Base-by-base conservation (phyloP, 192 early-diverging fungal genomes). In the Spizellomyces punctatus region DNA sequence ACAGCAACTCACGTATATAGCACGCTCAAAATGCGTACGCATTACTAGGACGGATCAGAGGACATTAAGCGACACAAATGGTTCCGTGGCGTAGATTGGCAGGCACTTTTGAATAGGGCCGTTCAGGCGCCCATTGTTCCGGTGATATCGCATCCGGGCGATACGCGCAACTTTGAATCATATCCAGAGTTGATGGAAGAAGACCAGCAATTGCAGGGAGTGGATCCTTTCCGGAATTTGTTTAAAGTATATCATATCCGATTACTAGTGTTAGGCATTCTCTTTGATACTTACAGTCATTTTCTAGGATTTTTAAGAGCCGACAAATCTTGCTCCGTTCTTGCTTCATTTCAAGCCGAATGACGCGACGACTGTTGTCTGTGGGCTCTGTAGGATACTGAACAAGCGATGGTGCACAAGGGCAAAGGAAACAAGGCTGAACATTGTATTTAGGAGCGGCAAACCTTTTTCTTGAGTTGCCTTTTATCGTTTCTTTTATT, bases 121-220 rank as follows among this genome's bases (percentile, higher is more conserved):
- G 86, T 96, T n/a, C 83, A 75, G 58, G 79, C 95, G 59, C 97
- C 97, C 7, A 97, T 99, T 62, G 85, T 95, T 55, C 97, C 97
- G 66, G 88, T 88, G 16, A 90, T 90, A 77, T 83, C 88, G 41
- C 91, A 92, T 69, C 91, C 95, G 12, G 96, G 96, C 47, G 97
- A 99, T 78, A 95, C 97, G 7, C 86, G 94, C 71, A 97, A 99
- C 81, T 99, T 99, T 88, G 96, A 98, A 86, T 91, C 88, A 78
- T 98, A 98, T 82, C 93, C 95, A 36, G 95, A 98, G 75, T 83
- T 88, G 12, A 78, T 79, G 21, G 86, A 90, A 50, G 89, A 89
- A 50, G 88, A 89, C 42, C 76, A 81, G 54, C 76, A 76, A 47
- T 74, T 72, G 19, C 44, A 41, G 19, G 67, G 66, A 16, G 57